These are phyloP conservation scores for Penicillium desertorum DNA, from an alignment of 495 filamentous ascomycete genomes.

Conservation along the genomic window DNA sequence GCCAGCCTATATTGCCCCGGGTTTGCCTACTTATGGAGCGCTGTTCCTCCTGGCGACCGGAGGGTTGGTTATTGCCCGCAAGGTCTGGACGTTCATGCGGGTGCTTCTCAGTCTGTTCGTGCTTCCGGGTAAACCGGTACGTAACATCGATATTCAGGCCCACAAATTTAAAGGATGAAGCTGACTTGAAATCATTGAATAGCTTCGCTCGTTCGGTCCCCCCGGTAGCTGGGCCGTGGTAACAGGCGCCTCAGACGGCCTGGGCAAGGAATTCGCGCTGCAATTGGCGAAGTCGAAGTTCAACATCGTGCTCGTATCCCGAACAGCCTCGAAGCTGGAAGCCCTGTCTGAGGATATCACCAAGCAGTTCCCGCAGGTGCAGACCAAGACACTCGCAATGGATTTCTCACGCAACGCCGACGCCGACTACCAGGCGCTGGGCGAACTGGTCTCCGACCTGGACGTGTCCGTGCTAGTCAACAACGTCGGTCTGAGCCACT, in stretches of 20 bases:
- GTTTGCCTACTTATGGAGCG: constrained; percentile 40
- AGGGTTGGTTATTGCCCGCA: constrained; percentile 55
- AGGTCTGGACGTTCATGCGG: constrained; percentile 59
- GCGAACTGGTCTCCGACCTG: constrained; percentile 62
- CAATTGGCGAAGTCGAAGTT: constrained; percentile 90
- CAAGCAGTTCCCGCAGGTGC: constrained; percentile 57
- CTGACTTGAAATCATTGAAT: constrained; percentile 8
- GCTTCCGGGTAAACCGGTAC: constrained; percentile 62
- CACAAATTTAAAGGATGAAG: constrained; percentile 10
- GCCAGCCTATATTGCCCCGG: constrained; percentile 38
- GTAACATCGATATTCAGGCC: constrained; percentile 17
- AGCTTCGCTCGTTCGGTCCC: constrained; percentile 89
- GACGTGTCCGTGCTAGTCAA: constrained; percentile 91
- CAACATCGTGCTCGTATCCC: constrained; percentile 90
- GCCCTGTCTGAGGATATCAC: constrained; percentile 73
- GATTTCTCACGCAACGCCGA: constrained; percentile 81
- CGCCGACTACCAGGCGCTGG: constrained; percentile 71
- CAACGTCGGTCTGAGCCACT: constrained; percentile 94
- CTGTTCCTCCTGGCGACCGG: constrained; percentile 52
- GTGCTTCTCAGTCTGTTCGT: constrained; percentile 76
- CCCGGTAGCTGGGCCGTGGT: constrained; percentile 93
- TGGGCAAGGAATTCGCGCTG: constrained; percentile 93
- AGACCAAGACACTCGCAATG: constrained; percentile 80
- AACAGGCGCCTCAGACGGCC: constrained; percentile 93
- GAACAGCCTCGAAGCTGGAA: constrained; percentile 85